Base-by-base conservation (phyloP, 148 eudicot genomes). In the Diospyros kaki region DNA sequence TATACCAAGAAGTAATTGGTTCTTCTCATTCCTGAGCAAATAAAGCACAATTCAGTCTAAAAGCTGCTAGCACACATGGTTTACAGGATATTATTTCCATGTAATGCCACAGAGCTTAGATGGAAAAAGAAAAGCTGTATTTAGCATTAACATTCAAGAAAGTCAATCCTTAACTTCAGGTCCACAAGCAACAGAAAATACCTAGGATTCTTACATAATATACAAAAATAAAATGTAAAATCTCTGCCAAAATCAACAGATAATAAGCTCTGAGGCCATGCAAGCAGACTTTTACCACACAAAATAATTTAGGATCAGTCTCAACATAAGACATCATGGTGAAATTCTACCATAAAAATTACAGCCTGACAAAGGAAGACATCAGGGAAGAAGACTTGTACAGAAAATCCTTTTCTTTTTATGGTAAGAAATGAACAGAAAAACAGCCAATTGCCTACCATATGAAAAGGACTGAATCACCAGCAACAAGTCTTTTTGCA, bases 381-480 rank as follows among this genome's bases (percentile, higher is more conserved):
- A 12, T 0, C 46, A 12, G 12, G 58, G 17, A 28, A 8, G 43
- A 12, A 28, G 4, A 3, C 6, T 44, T 17, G 11, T 18, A 42
- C 41, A 45, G 53, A 28, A 28, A 28, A 28, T 28, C 28, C 28
- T 28, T 28, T 28, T 28, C 28, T 28, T 28, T 28, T 28, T 28
- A 0, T 28, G 28, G 28, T 28, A 28, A 28, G 28, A 28, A 28
- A 28, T 28, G 28, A 28, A 44, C 13, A 54, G 11, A 14, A 44
- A 52, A 43, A 6, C 51, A 42, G 59, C 58, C 56, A 17, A 51
- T 11, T 39, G 65, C 74, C 43, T 73, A 85, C 90, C 90, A 87
- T 81, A 85, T 85, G 61, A 87, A 87, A 68, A 85, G 83, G 73
- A 85, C 90, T n/a, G 87, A 80, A 78, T 87, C 89, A 63, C 90